A percentile compares a stretch with the other conserved stretches of the same genome.
Evolutionary conservation across 768 basidiomycete genomes (phyloP).

Genomic region (Boletus eberwhitei): DNA sequence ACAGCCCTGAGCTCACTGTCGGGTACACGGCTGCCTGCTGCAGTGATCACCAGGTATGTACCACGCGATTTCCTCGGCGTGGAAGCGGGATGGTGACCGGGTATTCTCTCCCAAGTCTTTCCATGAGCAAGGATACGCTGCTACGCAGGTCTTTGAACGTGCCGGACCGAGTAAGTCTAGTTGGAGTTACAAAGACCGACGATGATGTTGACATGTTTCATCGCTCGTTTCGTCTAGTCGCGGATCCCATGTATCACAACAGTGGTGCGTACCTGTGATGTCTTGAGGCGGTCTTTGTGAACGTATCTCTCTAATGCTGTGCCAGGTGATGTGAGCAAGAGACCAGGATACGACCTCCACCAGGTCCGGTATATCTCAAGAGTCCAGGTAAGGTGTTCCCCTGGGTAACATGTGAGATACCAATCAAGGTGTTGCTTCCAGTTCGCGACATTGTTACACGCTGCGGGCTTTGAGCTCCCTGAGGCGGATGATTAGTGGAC

Average conservation of each 20-base stretch:
- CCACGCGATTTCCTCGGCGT: neutral
- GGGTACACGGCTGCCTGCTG: slow-evolving; percentile 80
- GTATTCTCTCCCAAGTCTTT: slow-evolving; percentile 51
- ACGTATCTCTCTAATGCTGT: neutral
- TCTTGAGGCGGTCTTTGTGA: neutral
- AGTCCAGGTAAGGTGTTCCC: slow-evolving; percentile 59
- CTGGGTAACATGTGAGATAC: neutral
- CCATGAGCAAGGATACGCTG: slow-evolving; percentile 77
- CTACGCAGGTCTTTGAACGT: slow-evolving; percentile 86
- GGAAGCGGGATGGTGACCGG: neutral
- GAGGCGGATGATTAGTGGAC: neutral
- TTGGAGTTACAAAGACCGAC: neutral
- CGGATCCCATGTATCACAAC: slow-evolving; percentile 88
- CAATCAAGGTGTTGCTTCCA: slow-evolving; percentile 20
- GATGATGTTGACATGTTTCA: neutral
- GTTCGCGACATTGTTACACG: slow-evolving; percentile 70
- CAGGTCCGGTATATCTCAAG: slow-evolving; percentile 84
- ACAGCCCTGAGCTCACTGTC: slow-evolving; percentile 74
- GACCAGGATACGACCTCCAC: slow-evolving; percentile 77
- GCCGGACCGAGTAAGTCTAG: slow-evolving; percentile 59
- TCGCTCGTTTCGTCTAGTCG: slow-evolving; percentile 44
- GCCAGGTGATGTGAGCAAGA: slow-evolving; percentile 71
- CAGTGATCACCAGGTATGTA: slow-evolving; percentile 79
- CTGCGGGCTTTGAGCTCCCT: slow-evolving; percentile 54
- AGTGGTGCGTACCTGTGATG: slow-evolving; percentile 45